phyloP scores from a whole-genome alignment of 305 asterid genomes.

The Fraxinus latifolia region DNA sequence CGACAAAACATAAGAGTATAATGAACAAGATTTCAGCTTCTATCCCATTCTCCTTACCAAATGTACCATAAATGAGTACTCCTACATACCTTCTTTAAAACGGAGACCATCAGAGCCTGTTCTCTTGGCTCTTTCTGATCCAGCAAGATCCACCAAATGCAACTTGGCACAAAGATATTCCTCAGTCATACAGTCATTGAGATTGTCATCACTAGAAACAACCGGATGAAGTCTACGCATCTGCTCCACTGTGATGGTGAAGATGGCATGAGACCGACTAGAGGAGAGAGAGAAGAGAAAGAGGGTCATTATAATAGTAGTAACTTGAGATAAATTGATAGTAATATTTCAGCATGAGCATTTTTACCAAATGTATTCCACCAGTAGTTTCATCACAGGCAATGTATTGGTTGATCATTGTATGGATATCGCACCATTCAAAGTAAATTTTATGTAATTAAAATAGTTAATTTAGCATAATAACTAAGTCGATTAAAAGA shows the following conservation, averaged over 20 bases:
- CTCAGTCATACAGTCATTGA: constrained; percentile 66
- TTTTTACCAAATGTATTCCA: not conserved
- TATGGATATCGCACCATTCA: not conserved
- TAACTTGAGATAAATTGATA: not conserved
- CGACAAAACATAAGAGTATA: not conserved
- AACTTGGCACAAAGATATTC: constrained; percentile 97
- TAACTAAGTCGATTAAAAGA: constrained; percentile 2
- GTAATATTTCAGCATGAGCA: not conserved
- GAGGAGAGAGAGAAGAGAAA: constrained; percentile 18
- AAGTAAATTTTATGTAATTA: not conserved
- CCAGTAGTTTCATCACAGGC: not conserved
- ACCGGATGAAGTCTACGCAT: constrained; percentile 57
- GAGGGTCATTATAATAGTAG: not conserved
- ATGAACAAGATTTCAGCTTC: not conserved
- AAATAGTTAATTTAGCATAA: not conserved
- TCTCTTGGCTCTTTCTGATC: constrained; percentile 98
- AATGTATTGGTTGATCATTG: not conserved
- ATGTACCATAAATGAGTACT: constrained; percentile 10
- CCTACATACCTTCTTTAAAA: constrained; percentile 78
- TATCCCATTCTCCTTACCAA: not conserved
- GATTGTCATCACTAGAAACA: constrained; percentile 41
- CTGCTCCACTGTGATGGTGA: constrained; percentile 94
- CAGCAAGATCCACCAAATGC: constrained; percentile 99
- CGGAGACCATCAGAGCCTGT: constrained; percentile 99
- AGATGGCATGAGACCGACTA: constrained; percentile 98